Evolutionary conservation across 192 early-diverging fungal genomes (phyloP), one percentile per base, ranked within the genome.

Genomic region (Entomortierella beljakovae): DNA sequence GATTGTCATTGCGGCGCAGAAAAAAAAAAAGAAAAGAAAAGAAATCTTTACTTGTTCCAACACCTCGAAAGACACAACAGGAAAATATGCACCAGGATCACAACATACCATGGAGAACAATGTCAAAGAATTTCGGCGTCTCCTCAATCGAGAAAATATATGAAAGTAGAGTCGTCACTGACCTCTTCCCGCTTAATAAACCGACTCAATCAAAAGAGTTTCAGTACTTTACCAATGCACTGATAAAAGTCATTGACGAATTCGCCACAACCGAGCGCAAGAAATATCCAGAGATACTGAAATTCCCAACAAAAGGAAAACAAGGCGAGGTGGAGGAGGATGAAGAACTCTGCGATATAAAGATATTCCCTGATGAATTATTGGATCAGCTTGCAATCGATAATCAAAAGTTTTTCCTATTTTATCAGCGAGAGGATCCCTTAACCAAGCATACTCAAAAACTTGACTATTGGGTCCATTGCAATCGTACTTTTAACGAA

Each of bases 401-500:
- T n/a, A n/a, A n/a, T n/a, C n/a, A n/a, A n/a, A n/a, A n/a, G n/a
- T n/a, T n/a, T n/a, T n/a, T n/a, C n/a, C n/a, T n/a, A n/a, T n/a
- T n/a, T n/a, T n/a, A n/a, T n/a, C n/a, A 43, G 9, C 10, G 10
- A 43, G 10, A 9, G 20, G 46, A 31, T 23, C n/a, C n/a, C n/a
- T 48, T 61, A 46, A 61, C 46, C 43, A 31, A 61, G 15, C 16
- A 43, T 3, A 61, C 46, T 49, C 60, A 43, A 61, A 61, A 61
- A 25, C 8, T 61, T n/a, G 60, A 61, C 28, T 6, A 61, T 29
- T 61, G 60, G 60, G 49, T 61, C 25, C 8, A 31, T 26, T 11
- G 29, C 3, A 46, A 0, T 10, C 8, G 1, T 18, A 11, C 10
- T 53, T 1, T 10, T 1, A 10, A 53, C 3, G 52, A 16, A 25